Conservation (phyloP, 2,329 filamentous ascomycete genomes). For the Exophiala bonariae region DNA sequence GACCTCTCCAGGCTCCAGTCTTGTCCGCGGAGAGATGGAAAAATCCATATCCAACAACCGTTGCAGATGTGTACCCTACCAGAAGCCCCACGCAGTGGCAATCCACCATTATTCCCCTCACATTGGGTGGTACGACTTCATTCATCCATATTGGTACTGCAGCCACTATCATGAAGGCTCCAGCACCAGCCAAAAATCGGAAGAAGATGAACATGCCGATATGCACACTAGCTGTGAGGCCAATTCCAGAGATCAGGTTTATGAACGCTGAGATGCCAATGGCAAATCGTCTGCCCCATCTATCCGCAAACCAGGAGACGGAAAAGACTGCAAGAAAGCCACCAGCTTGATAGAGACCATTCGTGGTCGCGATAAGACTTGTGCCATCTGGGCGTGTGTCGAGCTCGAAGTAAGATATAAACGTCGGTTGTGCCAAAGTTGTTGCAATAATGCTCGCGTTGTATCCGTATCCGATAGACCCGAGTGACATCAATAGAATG, state of each 20-base stretch:
- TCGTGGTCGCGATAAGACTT: conserved; percentile 39
- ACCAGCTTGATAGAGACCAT: conserved; percentile 46
- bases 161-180: conserved; percentile 29
- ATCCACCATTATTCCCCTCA: conserved; percentile 14
- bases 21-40: conserved; percentile 17
- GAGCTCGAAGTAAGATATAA: conserved; percentile 44
- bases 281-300: conserved; percentile 38
- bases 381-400: conserved; percentile 38
- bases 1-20: conserved; percentile 15
- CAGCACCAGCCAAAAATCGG: conserved; percentile 39
- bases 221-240: conserved; percentile 35
- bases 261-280: conserved; percentile 37
- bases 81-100: conserved; percentile 18
- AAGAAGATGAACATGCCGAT: conserved; percentile 33
- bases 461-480: conserved; percentile 20
- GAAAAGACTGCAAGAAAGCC: conserved; percentile 33
- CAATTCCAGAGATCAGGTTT: conserved; percentile 33
- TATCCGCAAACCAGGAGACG: conserved; percentile 11
- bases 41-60: conserved; percentile 15
- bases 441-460: conserved; percentile 23
- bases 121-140: conserved; percentile 10
- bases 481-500: conserved; percentile 14
- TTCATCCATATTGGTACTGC: conserved; percentile 21
- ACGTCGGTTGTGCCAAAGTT: conserved; percentile 40
- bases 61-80: conserved; percentile 16